A percentile compares a stretch with the other conserved stretches of the same genome.
These are phyloP conservation scores for Penicillium polonicum DNA, from an alignment of 2,329 filamentous ascomycete species.

Conservation along the genomic window DNA sequence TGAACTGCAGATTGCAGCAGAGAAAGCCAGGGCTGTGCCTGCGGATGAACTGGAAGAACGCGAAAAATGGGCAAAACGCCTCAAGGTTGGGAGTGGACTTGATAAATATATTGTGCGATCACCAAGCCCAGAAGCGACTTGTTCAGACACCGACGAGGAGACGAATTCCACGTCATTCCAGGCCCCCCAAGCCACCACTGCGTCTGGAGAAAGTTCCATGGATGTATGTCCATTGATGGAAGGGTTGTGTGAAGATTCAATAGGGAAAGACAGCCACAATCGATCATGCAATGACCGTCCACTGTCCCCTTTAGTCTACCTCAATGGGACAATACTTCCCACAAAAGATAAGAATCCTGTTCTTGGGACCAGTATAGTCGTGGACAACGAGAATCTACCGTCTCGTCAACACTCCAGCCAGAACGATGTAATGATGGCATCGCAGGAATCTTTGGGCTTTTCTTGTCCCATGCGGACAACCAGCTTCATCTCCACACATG, in stretches of 20 bases:
- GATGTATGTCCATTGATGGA: background rate
- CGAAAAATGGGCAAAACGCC: conserved; percentile 58
- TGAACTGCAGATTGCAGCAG: conserved; percentile 67
- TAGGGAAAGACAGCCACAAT: background rate
- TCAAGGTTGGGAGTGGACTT: conserved; percentile 54
- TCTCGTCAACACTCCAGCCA: conserved; percentile 14
- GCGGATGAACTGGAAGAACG: conserved; percentile 60
- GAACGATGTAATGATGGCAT: background rate
- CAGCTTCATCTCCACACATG: background rate
- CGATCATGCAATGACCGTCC: background rate
- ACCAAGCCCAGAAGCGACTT: conserved; percentile 24
- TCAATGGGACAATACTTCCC: conserved; percentile 17
- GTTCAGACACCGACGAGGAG: conserved; percentile 16
- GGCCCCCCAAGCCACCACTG: background rate
- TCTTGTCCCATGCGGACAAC: background rate
- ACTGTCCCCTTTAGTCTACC: conserved; percentile 19
- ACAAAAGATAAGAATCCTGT: background rate
- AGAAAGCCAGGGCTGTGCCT: conserved; percentile 53
- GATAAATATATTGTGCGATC: conserved; percentile 29
- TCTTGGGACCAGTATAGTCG: conserved; percentile 11
- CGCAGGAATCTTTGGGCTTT: background rate
- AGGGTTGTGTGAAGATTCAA: background rate
- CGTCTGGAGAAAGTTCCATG: background rate
- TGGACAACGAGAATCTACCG: conserved; percentile 26
- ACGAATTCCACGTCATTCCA: background rate